Conservation (phyloP, 495 filamentous ascomycete genomes). For the Penicillium steckii region DNA sequence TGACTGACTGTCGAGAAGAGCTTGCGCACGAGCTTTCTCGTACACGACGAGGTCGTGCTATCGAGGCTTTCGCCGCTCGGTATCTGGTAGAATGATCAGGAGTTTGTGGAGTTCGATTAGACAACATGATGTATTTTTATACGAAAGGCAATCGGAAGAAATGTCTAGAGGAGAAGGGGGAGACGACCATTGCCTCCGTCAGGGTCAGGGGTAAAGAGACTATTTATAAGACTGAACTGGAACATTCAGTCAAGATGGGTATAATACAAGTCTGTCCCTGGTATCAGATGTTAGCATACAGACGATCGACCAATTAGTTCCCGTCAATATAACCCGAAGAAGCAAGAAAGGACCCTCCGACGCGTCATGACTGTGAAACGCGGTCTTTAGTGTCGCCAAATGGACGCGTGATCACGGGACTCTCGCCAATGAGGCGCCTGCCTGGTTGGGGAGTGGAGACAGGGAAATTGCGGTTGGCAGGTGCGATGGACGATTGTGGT, state of each 20-base stretch:
- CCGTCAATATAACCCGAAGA: conserved; percentile 17
- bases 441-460: background rate
- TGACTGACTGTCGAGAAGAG: conserved; percentile 21
- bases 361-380: conserved; percentile 37
- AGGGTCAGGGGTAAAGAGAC: background rate
- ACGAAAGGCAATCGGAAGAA: background rate
- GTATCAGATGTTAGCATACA: background rate
- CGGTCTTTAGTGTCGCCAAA: conserved; percentile 43
- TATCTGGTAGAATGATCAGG: conserved; percentile 48
- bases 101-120: conserved; percentile 25
- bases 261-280: background rate
- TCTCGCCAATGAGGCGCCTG: conserved; percentile 17
- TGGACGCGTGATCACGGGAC: conserved; percentile 41
- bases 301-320: conserved; percentile 2
- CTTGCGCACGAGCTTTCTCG: conserved; percentile 24
- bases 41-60: conserved; percentile 13
- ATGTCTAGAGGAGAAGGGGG: background rate
- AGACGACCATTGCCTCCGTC: background rate
- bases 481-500: background rate
- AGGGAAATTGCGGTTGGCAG: conserved; percentile 5
- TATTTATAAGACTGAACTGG: background rate
- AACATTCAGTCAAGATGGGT: background rate
- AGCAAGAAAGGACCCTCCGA: conserved; percentile 10
- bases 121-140: conserved; percentile 28
- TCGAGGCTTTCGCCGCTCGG: conserved; percentile 40